A percentile compares a stretch with the other conserved stretches of the same genome.
These are phyloP conservation scores for Pseudohalonectria lignicola DNA, from an alignment of 2,329 filamentous ascomycete species.

Conservation along the genomic window DNA sequence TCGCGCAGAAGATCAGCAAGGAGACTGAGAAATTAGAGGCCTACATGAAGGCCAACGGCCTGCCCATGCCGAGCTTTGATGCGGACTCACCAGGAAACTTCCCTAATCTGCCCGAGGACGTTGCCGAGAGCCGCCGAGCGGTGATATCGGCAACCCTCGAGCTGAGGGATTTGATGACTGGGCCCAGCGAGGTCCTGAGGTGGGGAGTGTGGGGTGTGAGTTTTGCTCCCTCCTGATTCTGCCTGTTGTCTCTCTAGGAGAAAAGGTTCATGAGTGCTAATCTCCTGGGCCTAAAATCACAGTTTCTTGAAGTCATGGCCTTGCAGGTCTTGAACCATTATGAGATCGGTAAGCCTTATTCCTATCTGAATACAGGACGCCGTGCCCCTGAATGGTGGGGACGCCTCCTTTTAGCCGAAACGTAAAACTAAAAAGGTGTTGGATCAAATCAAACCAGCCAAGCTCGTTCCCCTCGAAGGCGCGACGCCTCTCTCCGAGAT, in stretches of 20 bases:
- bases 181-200: slow-evolving; percentile 37
- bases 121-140: slow-evolving; percentile 31
- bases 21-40: slow-evolving; percentile 38
- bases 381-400: background rate
- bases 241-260: background rate
- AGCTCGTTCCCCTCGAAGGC: slow-evolving; percentile 15
- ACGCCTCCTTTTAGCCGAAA: background rate
- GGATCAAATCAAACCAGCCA: slow-evolving; percentile 9
- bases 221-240: background rate
- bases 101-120: slow-evolving; percentile 31
- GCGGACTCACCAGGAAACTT: slow-evolving; percentile 32
- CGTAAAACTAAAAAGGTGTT: too few relatives aligned
- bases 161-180: slow-evolving; percentile 33
- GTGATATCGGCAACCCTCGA: slow-evolving; percentile 37
- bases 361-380: background rate
- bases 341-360: background rate
- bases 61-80: slow-evolving; percentile 32
- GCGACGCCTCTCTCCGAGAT: slow-evolving; percentile 17
- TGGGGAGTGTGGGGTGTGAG: slow-evolving; percentile 11
- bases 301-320: background rate
- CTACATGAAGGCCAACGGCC: slow-evolving; percentile 30
- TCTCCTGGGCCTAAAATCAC: too few relatives aligned
- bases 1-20: slow-evolving; percentile 34
- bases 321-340: background rate
- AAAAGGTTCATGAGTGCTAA: too few relatives aligned